Conservation (phyloP, 805 yeast species). For the Maudiozyma turicensis region DNA sequence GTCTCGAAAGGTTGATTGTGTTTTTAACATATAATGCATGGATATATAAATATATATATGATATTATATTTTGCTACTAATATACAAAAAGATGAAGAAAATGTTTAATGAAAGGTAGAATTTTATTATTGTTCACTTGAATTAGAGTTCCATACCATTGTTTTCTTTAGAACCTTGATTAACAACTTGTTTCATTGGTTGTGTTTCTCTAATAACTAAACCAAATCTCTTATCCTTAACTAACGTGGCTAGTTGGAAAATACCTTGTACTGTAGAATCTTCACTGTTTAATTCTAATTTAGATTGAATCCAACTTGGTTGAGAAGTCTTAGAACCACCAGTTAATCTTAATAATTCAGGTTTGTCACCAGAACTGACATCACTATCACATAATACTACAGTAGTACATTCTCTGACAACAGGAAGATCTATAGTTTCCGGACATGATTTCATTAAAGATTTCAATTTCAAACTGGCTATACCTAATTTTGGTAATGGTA, state of each 20-base stretch:
- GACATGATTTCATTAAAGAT: conserved; percentile 42
- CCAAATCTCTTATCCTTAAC: conserved; percentile 64
- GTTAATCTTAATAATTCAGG: conserved; percentile 66
- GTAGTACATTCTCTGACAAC: conserved; percentile 78
- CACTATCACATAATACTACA: conserved; percentile 45
- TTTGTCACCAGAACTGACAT: conserved; percentile 31
- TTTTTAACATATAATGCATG: background rate
- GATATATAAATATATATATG: background rate
- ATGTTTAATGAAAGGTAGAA: background rate
- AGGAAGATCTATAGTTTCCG: conserved; percentile 39
- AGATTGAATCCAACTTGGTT: conserved; percentile 87
- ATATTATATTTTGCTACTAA: conserved; percentile 1
- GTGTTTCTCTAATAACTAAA: conserved; percentile 52
- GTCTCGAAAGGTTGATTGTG: background rate
- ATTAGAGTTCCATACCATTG: conserved; percentile 12
- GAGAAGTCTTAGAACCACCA: conserved; percentile 61
- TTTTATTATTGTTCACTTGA: background rate
- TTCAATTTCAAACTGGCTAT: conserved; percentile 59
- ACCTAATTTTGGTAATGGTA: conserved; percentile 67
- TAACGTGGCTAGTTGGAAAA: conserved; percentile 47
- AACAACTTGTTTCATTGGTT: conserved; percentile 37
- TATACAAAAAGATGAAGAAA: conserved; percentile 1
- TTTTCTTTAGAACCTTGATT: background rate
- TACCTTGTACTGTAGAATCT: conserved; percentile 33
- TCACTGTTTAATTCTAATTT: conserved; percentile 49